A percentile compares a stretch with the other conserved stretches of the same genome.
Conservation (phyloP, 2,329 filamentous ascomycete genomes). For the Penicillium decumbens region DNA sequence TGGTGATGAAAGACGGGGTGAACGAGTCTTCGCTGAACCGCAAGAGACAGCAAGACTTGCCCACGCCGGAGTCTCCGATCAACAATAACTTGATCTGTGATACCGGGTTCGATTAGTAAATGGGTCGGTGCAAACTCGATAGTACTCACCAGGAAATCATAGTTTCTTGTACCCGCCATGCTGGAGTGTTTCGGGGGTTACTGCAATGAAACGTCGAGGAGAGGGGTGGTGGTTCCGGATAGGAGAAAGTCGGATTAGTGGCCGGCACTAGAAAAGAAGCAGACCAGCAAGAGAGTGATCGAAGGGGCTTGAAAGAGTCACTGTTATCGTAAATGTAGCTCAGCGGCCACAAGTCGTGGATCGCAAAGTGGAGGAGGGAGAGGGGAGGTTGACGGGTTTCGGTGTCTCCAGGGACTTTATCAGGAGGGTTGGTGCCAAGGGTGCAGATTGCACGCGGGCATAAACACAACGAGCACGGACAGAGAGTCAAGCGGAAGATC, state of each 20-base stretch:
- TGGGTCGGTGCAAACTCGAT: neutral
- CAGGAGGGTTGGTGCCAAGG: conserved; percentile 8
- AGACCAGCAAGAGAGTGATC: neutral
- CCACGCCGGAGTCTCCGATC: conserved; percentile 93
- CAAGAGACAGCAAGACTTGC: conserved; percentile 94
- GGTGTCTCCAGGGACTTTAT: conserved; percentile 13
- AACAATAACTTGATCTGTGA: conserved; percentile 88
- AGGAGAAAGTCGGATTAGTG: conserved; percentile 11
- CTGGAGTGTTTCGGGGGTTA: conserved; percentile 15
- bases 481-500: neutral
- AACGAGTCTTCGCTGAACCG: conserved; percentile 97
- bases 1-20: conserved; percentile 96
- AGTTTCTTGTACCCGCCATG: conserved; percentile 98
- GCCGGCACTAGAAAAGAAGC: neutral
- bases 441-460: conserved; percentile 1
- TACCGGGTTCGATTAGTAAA: neutral
- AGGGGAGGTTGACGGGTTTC: conserved; percentile 1
- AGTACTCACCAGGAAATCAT: conserved; percentile 86
- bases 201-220: neutral
- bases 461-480: neutral
- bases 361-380: neutral
- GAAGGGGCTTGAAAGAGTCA: neutral
- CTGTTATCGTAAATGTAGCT: neutral
- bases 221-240: conserved; percentile 8
- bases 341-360: neutral